Evolutionary conservation across 2,329 filamentous ascomycete genomes (phyloP).

Genomic region (Teratosphaeria nubilosa): DNA sequence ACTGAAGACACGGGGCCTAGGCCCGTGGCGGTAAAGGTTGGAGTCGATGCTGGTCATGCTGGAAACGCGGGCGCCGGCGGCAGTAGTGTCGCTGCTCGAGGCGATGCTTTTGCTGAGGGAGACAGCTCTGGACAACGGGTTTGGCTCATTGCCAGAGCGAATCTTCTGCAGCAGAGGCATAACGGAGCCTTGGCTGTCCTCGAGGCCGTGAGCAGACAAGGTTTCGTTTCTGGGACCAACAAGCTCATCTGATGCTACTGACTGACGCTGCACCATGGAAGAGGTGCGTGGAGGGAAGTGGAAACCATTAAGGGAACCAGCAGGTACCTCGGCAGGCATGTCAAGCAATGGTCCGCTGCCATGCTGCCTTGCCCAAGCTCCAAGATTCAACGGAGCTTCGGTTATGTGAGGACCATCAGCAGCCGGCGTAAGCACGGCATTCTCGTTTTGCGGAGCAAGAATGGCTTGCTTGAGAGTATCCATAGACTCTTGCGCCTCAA

Average conservation of each 20-base stretch:
- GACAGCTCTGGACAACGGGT: background rate
- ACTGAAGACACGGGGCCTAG: constrained; percentile 21
- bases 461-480: constrained; percentile 24
- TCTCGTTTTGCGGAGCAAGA: constrained; percentile 24
- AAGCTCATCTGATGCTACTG: background rate
- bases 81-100: constrained; percentile 1
- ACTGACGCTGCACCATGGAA: constrained; percentile 10
- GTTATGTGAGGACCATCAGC: constrained; percentile 17
- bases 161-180: background rate
- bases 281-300: constrained; percentile 14
- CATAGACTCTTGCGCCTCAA: constrained; percentile 6
- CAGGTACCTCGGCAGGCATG: constrained; percentile 2
- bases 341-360: background rate
- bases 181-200: background rate
- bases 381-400: constrained; percentile 18
- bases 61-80: constrained; percentile 11
- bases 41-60: constrained; percentile 21
- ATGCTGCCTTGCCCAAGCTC: constrained; percentile 20
- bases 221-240: constrained; percentile 1
- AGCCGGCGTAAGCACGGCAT: constrained; percentile 22
- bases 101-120: constrained; percentile 6
- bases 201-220: background rate
- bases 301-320: constrained; percentile 5
- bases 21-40: constrained; percentile 14
- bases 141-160: background rate